Base-by-base conservation (phyloP, 345 rosid genomes). In the Hibiscus syriacus region DNA sequence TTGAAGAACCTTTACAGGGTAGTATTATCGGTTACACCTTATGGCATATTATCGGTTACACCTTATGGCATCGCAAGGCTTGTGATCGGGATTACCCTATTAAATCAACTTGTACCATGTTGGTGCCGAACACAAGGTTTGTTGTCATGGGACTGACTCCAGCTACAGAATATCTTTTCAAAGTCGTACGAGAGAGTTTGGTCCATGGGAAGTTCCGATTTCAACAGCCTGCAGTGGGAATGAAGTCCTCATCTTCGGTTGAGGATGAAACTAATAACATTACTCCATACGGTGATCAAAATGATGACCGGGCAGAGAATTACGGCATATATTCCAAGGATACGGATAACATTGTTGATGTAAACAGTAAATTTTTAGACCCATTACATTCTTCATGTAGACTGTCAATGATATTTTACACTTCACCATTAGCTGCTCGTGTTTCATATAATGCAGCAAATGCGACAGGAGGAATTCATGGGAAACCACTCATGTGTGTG, bases 251-350 rank as follows among this genome's bases (percentile, higher is more conserved):
- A 49, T 92, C 92, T 11, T 85, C 96, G 0, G 93, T 83, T 26
- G 88, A 94, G 78, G 98, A 89, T 73, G 99, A 94, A 77, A 84
- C 87, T 60, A 87, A 91, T 68, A 84, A 84, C 61, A 56, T 79
- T 64, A 71, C 68, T 52, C 80, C 77, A 4, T 75, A 67, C 36
- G 50, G 74, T 73, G 79, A 81, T 64, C 87, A 80, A 46, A 80
- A 72, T 49, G 81, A 76, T 69, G 71, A 79, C 59, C 86, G 81
- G 12, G 81, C 71, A 8, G 80, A 73, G 70, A 76, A 85, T 77
- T 81, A 78, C 68, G 75, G 10, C 52, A 66, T 68, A 43, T 79
- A 74, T 39, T 39, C 13, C 45, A 39, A 39, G 14, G 45, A 39
- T 9, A 34, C 38, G 38, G 38, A 1, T 34, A 34, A 34, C 38